Conservation (phyloP, 2,329 filamentous ascomycete genomes). For the Hymenoscyphus repandus region DNA sequence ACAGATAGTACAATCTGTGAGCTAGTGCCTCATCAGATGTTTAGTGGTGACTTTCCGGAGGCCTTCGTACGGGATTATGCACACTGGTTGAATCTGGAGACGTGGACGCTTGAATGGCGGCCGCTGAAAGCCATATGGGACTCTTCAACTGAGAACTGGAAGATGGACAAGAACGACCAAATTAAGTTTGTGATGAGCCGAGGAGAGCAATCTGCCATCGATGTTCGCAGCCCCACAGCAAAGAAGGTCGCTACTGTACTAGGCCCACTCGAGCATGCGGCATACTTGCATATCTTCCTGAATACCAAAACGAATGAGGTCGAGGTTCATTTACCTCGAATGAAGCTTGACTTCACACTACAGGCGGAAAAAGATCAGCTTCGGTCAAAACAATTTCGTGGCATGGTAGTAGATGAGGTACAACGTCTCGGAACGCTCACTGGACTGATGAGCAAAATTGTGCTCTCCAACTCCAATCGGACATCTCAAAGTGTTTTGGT, state of each 20-base stretch:
- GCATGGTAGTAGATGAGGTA: slow-evolving; percentile 42
- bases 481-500: slow-evolving; percentile 45
- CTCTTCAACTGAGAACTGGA: slow-evolving; percentile 26
- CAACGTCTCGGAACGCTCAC: slow-evolving; percentile 51
- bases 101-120: slow-evolving; percentile 18
- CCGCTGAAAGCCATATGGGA: slow-evolving; percentile 27
- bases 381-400: slow-evolving; percentile 44
- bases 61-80: slow-evolving; percentile 12
- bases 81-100: slow-evolving; percentile 12
- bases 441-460: slow-evolving; percentile 53
- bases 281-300: slow-evolving; percentile 34
- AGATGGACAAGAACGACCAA: slow-evolving; percentile 3
- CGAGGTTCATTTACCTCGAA: slow-evolving; percentile 40
- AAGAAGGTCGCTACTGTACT: slow-evolving; percentile 31
- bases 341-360: slow-evolving; percentile 44
- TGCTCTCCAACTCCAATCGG: slow-evolving; percentile 44
- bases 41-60: slow-evolving; percentile 13
- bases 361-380: slow-evolving; percentile 26
- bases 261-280: slow-evolving; percentile 32
- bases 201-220: slow-evolving; percentile 28
- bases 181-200: slow-evolving; percentile 16
- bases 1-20: slow-evolving; percentile 9
- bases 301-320: slow-evolving; percentile 2
- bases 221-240: slow-evolving; percentile 33
- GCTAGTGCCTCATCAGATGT: slow-evolving; percentile 7